A percentile compares a stretch with the other conserved stretches of the same genome.
Evolutionary conservation across 1,284 basidiomycete genomes (phyloP).

Genomic region (Pseudozyma sp.): DNA sequence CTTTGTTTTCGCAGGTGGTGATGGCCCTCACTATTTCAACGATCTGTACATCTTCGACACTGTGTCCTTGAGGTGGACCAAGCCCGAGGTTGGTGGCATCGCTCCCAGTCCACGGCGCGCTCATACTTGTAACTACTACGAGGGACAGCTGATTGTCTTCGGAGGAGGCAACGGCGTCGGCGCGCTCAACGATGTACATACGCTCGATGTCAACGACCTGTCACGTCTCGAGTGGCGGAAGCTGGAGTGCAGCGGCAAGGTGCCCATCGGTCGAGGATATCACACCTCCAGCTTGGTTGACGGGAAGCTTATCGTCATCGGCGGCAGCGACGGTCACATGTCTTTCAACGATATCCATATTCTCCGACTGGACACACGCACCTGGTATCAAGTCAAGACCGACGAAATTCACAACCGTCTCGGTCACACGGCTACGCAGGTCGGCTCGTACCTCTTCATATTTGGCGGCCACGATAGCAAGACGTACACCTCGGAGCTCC

Average conservation of each 20-base stretch:
- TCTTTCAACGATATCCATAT: conserved; percentile 87
- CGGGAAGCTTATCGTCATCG: conserved; percentile 83
- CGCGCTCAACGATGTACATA: conserved; percentile 90
- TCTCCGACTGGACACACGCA: conserved; percentile 74
- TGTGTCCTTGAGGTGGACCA: conserved; percentile 52
- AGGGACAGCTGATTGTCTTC: conserved; percentile 83
- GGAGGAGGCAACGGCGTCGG: conserved; percentile 90
- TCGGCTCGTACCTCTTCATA: conserved; percentile 92
- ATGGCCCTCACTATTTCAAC: conserved; percentile 75
- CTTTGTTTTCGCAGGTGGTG: conserved; percentile 86
- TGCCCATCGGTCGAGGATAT: conserved; percentile 79
- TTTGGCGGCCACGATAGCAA: conserved; percentile 86
- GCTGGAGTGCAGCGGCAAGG: conserved; percentile 59
- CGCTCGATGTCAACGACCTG: conserved; percentile 77
- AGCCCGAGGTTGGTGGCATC: conserved; percentile 50
- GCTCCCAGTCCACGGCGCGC: conserved; percentile 80
- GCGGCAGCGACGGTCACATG: conserved; percentile 75
- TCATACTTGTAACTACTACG: conserved; percentile 83
- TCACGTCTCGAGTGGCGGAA: conserved; percentile 76
- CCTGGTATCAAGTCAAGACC: conserved; percentile 47
- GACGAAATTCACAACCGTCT: conserved; percentile 72
- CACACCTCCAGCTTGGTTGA: conserved; percentile 89
- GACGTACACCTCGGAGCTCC: conserved; percentile 81
- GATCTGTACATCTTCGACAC: conserved; percentile 86
- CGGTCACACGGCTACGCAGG: conserved; percentile 87